Percentiles rank a stretch among this genome's conserved stretches.
Evolutionary conservation across 1,284 basidiomycete genomes (phyloP).

Genomic region (Marasmius sp.): DNA sequence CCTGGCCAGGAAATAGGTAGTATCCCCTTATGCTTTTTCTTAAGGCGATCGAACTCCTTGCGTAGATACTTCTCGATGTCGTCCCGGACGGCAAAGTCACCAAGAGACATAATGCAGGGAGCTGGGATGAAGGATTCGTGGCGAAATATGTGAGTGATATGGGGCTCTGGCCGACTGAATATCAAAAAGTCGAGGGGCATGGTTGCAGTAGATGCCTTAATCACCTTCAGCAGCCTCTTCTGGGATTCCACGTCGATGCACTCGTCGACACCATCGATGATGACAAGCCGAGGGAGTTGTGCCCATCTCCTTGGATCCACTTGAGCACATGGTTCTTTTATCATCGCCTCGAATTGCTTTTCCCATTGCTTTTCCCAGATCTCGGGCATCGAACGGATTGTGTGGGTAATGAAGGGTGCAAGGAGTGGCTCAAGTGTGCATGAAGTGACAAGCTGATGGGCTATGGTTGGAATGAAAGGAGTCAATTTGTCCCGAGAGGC

Average conservation of each 20-base stretch:
- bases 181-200: background rate
- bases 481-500: background rate
- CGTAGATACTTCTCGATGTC: background rate
- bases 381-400: background rate
- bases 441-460: background rate
- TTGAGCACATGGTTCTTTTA: background rate
- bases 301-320: background rate
- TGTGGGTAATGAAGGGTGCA: background rate
- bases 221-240: background rate
- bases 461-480: background rate
- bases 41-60: background rate
- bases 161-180: background rate
- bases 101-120: background rate
- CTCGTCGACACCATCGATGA: constrained; percentile 1
- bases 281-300: background rate
- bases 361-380: background rate
- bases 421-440: background rate
- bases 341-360: background rate
- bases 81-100: background rate
- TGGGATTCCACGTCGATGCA: background rate
- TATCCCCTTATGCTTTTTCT: background rate
- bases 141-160: background rate
- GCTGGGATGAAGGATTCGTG: background rate
- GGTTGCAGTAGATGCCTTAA: background rate
- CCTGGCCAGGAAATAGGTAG: background rate